phyloP scores from a whole-genome alignment of 768 basidiomycete species.

The Leccinum disarticulatum region DNA sequence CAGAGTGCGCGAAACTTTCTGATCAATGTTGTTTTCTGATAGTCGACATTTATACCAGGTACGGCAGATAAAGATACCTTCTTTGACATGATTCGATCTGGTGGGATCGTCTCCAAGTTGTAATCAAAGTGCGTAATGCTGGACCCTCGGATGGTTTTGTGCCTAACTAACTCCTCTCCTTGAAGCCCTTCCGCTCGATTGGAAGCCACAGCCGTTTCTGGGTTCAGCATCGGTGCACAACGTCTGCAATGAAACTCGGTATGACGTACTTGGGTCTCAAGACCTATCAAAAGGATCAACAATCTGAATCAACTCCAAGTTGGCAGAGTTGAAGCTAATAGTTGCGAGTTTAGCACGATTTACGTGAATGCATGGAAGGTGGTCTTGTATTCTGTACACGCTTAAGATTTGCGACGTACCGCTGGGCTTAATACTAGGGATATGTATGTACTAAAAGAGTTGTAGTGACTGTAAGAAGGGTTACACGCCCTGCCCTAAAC shows the following conservation, averaged over 20 bases:
- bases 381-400: not conserved
- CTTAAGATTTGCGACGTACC: not conserved
- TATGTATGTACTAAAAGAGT: not conserved
- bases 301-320: not conserved
- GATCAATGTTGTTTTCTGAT: slow-evolving; percentile 1
- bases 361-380: not conserved
- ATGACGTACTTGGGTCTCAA: not conserved
- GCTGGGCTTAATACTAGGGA: not conserved
- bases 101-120: slow-evolving; percentile 72
- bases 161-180: not conserved
- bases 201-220: not conserved
- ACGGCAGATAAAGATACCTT: slow-evolving; percentile 70
- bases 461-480: not conserved
- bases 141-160: not conserved
- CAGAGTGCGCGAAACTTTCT: slow-evolving; percentile 45
- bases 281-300: not conserved
- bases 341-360: too few species aligned
- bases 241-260: not conserved
- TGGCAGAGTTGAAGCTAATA: not conserved
- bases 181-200: not conserved
- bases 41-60: slow-evolving; percentile 36
- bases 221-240: not conserved
- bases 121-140: slow-evolving; percentile 28
- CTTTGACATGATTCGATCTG: slow-evolving; percentile 80
- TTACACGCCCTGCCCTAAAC: slow-evolving; percentile 41